Conservation (phyloP, 192 early-diverging fungal species). For the Umbelopsis sp. region DNA sequence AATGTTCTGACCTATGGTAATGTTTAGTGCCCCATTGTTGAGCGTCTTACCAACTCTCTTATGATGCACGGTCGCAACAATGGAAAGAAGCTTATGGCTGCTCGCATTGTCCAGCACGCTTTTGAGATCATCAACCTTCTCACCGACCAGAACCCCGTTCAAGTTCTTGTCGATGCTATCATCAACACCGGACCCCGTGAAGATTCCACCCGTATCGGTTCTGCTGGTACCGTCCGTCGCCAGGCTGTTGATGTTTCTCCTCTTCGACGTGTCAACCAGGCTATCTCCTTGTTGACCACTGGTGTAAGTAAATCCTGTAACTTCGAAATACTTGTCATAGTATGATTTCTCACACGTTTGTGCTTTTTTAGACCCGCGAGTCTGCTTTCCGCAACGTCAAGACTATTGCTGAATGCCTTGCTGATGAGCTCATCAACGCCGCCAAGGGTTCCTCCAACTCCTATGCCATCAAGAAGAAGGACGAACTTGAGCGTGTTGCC, state of each 20-base stretch:
- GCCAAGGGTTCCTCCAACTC: constrained; percentile 97
- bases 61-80: constrained; percentile 99
- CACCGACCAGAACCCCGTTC: constrained; percentile 98
- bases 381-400: constrained; percentile 99
- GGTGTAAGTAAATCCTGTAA: constrained; percentile 45
- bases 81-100: constrained; percentile 99
- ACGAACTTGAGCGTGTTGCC: constrained; percentile 93
- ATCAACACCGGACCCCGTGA: constrained; percentile 99
- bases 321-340: too few species aligned
- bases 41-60: constrained; percentile 98
- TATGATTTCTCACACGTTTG: neutral
- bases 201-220: constrained; percentile 99
- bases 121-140: constrained; percentile 99
- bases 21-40: constrained; percentile 90
- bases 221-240: constrained; percentile 97
- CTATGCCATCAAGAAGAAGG: constrained; percentile 99
- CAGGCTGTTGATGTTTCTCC: constrained; percentile 99
- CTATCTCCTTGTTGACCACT: constrained; percentile 91
- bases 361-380: constrained; percentile 74
- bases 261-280: constrained; percentile 97
- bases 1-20: neutral
- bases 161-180: constrained; percentile 98
- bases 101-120: constrained; percentile 99
- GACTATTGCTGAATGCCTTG: constrained; percentile 99
- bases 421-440: constrained; percentile 99